phyloP scores from a whole-genome alignment of 176 grass and related monocot species.

The Cymbopogon citratus region DNA sequence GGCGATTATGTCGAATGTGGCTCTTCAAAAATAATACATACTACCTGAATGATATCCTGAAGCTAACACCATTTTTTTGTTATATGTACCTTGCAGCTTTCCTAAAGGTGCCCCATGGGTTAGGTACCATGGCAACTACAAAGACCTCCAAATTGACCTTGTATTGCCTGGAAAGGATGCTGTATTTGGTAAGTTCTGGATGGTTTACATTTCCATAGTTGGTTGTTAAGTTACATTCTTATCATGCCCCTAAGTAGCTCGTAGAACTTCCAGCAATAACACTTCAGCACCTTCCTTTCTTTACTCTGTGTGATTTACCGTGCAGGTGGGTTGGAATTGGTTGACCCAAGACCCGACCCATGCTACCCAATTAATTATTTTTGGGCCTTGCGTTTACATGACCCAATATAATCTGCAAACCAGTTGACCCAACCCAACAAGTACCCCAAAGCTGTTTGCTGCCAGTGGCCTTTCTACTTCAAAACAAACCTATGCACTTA shows the following conservation, averaged over 20 bases:
- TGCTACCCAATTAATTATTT: background rate
- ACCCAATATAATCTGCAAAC: background rate
- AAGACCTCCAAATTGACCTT: conserved; percentile 60
- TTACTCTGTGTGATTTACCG: background rate
- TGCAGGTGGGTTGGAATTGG: background rate
- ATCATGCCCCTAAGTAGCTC: background rate
- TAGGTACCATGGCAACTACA: conserved; percentile 71
- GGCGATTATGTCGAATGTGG: no score
- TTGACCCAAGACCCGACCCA: background rate
- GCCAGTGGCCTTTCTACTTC: background rate
- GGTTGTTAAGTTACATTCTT: background rate
- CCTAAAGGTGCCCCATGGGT: conserved; percentile 82
- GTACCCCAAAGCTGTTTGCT: background rate
- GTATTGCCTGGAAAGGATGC: conserved; percentile 79
- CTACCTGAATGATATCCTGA: background rate
- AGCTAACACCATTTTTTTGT: background rate
- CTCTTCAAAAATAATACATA: no score
- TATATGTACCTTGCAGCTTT: conserved; percentile 46
- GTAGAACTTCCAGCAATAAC: background rate
- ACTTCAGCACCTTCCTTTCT: background rate
- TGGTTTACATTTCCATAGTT: background rate
- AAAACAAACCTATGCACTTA: background rate
- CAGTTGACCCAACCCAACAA: background rate
- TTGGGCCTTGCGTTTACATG: no score
- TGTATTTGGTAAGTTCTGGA: conserved; percentile 45